Evolutionary conservation across 257 asterid genomes (phyloP).

Genomic region (Solanum tarijense): DNA sequence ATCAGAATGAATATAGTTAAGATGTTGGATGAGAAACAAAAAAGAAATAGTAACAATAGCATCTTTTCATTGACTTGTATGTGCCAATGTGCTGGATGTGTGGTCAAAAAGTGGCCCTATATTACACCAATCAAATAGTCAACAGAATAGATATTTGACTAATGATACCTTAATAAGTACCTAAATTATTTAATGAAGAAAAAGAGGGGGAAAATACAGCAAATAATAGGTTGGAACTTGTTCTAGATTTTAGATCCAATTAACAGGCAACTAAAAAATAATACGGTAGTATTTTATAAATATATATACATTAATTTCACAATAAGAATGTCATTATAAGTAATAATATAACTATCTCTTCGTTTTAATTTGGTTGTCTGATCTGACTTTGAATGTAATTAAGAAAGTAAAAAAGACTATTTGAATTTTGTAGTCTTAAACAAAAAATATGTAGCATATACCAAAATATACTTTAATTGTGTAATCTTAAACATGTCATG

Average conservation of each 20-base stretch:
- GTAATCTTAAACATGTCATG: too few relatives aligned
- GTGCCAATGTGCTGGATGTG: neutral
- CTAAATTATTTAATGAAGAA: neutral
- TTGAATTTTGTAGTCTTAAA: too few relatives aligned
- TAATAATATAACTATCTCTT: neutral
- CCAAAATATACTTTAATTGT: too few relatives aligned
- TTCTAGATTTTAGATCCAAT: neutral
- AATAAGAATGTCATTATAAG: neutral
- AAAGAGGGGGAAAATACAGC: neutral
- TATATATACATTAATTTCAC: neutral
- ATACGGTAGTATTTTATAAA: neutral
- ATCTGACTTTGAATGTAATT: neutral
- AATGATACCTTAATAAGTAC: neutral
- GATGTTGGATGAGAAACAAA: neutral
- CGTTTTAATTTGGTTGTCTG: fast-evolving
- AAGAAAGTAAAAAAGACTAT: neutral
- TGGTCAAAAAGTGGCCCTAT: neutral
- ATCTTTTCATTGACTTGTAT: neutral
- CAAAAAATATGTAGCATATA: too few relatives aligned
- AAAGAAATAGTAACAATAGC: neutral
- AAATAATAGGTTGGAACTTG: neutral
- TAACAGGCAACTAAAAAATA: neutral
- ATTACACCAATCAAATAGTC: neutral
- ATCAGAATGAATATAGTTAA: neutral
- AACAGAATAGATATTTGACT: neutral